Conservation (phyloP, 2,329 filamentous ascomycete species). For the Microcyclospora pomicola region DNA sequence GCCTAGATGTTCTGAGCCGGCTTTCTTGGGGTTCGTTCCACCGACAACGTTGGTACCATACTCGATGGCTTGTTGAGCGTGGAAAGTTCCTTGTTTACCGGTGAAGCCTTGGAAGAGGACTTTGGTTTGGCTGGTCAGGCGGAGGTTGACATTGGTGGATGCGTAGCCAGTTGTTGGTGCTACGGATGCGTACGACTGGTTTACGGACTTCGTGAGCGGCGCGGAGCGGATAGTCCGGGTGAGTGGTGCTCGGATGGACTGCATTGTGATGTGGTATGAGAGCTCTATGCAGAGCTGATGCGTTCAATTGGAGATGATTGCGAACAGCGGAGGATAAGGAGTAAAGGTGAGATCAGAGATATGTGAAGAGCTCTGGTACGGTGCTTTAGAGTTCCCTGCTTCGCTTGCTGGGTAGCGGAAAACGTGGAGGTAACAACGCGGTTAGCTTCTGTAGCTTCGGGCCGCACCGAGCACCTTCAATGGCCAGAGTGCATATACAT, state of each 20-base stretch:
- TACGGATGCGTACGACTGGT: constrained; percentile 61
- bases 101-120: constrained; percentile 97
- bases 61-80: constrained; percentile 93
- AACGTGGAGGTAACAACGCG: too few relatives aligned
- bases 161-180: constrained; percentile 33
- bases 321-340: too few relatives aligned
- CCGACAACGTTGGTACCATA: constrained; percentile 76
- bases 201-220: constrained; percentile 28
- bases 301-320: too few relatives aligned
- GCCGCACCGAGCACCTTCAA: too few relatives aligned
- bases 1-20: constrained; percentile 75
- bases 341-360: too few relatives aligned
- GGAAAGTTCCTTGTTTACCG: constrained; percentile 62
- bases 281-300: too few relatives aligned
- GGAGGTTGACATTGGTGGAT: constrained; percentile 50
- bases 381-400: too few relatives aligned
- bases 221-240: constrained; percentile 54
- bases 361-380: too few relatives aligned
- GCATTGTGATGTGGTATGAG: constrained; percentile 43
- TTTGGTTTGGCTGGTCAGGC: constrained; percentile 86
- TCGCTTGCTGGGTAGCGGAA: too few relatives aligned
- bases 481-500: too few relatives aligned
- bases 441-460: too few relatives aligned
- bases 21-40: constrained; percentile 98
- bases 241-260: constrained; percentile 65